phyloP scores from a whole-genome alignment of 352 stramenopile species.

The Phytopythium litorale region DNA sequence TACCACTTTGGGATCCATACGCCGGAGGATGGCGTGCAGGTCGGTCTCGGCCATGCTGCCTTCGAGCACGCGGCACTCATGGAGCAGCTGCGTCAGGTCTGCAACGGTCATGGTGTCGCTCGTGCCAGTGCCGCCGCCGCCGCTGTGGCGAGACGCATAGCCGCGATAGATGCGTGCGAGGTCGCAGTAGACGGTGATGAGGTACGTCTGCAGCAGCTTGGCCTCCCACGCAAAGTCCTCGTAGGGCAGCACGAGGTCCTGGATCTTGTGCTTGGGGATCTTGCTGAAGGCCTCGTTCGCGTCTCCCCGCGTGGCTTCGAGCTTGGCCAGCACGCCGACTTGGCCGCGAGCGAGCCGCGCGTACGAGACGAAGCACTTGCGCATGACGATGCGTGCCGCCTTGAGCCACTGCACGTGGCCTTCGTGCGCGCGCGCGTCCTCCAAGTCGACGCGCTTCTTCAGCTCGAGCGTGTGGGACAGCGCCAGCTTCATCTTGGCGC shows the following conservation, averaged over 20 bases:
- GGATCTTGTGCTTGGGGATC: constrained; percentile 39
- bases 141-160: constrained; percentile 40
- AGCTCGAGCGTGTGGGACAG: constrained; percentile 70
- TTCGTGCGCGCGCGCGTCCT: constrained; percentile 56
- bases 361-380: constrained; percentile 78
- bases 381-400: constrained; percentile 62
- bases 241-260: constrained; percentile 50
- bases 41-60: constrained; percentile 34
- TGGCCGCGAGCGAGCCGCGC: constrained; percentile 58
- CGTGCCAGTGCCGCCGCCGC: constrained; percentile 8
- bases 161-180: constrained; percentile 70
- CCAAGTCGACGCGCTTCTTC: constrained; percentile 58
- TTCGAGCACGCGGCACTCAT: constrained; percentile 67
- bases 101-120: constrained; percentile 48
- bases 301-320: constrained; percentile 33
- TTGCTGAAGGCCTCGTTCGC: constrained; percentile 65
- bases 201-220: constrained; percentile 70
- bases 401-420: constrained; percentile 69
- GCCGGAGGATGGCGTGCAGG: constrained; percentile 31
- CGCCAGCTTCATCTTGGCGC: constrained; percentile 58
- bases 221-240: constrained; percentile 67
- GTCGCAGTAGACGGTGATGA: constrained; percentile 67
- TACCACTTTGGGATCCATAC: constrained; percentile 43
- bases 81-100: constrained; percentile 55
- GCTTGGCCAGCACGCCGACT: constrained; percentile 48